Evolutionary conservation across 768 basidiomycete genomes (phyloP).

Genomic region (Amanita jacksonii): DNA sequence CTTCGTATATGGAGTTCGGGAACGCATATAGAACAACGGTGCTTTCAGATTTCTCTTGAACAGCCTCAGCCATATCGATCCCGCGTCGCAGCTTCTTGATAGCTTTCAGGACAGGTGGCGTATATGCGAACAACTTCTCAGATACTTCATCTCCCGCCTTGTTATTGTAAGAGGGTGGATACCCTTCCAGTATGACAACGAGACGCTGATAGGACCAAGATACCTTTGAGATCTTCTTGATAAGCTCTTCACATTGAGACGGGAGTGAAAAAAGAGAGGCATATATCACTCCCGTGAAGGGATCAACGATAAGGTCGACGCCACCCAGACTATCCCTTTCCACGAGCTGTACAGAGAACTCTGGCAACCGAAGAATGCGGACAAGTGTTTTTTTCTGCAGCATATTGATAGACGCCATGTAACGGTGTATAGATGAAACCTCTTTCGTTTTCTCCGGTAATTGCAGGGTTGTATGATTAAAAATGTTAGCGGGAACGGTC

Average conservation of each 20-base stretch:
- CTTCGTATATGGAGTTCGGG: constrained; percentile 48
- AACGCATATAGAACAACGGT: constrained; percentile 49
- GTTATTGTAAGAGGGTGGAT: constrained; percentile 34
- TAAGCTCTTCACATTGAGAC: constrained; percentile 34
- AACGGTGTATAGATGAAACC: constrained; percentile 40
- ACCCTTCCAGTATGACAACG: constrained; percentile 60
- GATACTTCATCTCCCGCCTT: constrained; percentile 1
- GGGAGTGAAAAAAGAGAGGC: constrained; percentile 38
- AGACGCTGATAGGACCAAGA: constrained; percentile 57
- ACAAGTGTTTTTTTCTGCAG: constrained; percentile 61
- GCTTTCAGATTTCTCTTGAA: constrained; percentile 33
- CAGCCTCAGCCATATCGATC: constrained; percentile 52
- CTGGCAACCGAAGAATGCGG: constrained; percentile 33
- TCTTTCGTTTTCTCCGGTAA: constrained; percentile 24
- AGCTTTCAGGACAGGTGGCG: constrained; percentile 59
- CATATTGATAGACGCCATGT: constrained; percentile 59
- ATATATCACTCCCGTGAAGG: constrained; percentile 48
- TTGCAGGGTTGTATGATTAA: constrained; percentile 34
- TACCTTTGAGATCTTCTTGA: constrained; percentile 33
- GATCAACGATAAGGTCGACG: constrained; percentile 60
- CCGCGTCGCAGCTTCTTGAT: constrained; percentile 59
- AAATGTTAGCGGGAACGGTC: constrained; percentile 30
- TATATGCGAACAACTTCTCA: constrained; percentile 38
- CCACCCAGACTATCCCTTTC: constrained; percentile 48
- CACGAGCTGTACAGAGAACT: constrained; percentile 44